Evolutionary conservation across 371 early-diverging fungal species (phyloP).

Genomic region (Phascolomyces articulosus): DNA sequence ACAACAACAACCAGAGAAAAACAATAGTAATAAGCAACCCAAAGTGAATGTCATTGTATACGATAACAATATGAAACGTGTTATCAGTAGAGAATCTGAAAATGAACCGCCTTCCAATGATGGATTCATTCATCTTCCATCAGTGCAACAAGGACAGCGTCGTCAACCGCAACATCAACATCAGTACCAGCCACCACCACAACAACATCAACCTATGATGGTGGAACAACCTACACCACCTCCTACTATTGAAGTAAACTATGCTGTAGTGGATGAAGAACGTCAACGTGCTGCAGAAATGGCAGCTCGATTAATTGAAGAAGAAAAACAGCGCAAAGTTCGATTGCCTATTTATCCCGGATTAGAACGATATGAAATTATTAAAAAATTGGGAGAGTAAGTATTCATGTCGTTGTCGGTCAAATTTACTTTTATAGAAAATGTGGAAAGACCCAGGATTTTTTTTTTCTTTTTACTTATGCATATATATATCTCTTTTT

Average conservation of each 20-base stretch:
- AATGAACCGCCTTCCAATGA: not conserved
- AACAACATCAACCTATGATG: not conserved
- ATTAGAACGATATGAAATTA: slow-evolving; percentile 51
- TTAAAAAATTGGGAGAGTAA: slow-evolving; percentile 74
- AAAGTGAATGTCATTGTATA: slow-evolving; percentile 1
- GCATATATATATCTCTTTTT: no score
- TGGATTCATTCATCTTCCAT: not conserved
- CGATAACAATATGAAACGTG: slow-evolving; percentile 6
- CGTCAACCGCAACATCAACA: not conserved
- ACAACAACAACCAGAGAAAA: not conserved
- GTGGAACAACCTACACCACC: not conserved
- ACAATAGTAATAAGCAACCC: not conserved
- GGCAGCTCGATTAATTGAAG: slow-evolving; percentile 15
- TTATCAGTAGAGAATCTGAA: not conserved
- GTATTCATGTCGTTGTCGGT: slow-evolving; percentile 21
- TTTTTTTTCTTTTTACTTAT: not conserved
- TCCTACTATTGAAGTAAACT: not conserved
- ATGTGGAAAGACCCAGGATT: not conserved
- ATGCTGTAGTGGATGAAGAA: slow-evolving; percentile 9
- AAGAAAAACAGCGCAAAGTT: slow-evolving; percentile 18
- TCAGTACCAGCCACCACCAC: not conserved
- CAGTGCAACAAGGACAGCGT: not conserved
- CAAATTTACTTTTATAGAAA: not conserved
- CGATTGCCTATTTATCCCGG: slow-evolving; percentile 54
- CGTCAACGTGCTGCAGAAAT: slow-evolving; percentile 10